These are phyloP conservation scores for Aureobasidium sp. DNA, from an alignment of 2,329 filamentous ascomycete species.

Conservation along the genomic window DNA sequence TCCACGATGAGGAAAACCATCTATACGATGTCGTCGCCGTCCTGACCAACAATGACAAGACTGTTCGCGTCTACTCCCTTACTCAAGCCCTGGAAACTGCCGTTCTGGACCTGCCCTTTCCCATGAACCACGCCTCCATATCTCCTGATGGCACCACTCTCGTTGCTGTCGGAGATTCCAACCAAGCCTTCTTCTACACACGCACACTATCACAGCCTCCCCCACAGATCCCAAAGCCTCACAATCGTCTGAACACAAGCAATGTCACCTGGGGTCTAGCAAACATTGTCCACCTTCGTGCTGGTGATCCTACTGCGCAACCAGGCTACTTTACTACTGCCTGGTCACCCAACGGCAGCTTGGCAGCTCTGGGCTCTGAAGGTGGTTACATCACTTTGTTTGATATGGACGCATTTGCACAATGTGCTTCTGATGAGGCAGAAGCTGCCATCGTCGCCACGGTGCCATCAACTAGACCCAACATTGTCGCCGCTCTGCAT, in stretches of 20 bases:
- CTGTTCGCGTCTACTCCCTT: slow-evolving; percentile 75
- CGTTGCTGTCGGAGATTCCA: slow-evolving; percentile 79
- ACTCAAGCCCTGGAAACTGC: slow-evolving; percentile 59
- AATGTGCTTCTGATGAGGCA: slow-evolving; percentile 20
- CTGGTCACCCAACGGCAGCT: slow-evolving; percentile 63
- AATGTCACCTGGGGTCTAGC: slow-evolving; percentile 33
- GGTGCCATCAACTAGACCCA: slow-evolving; percentile 69
- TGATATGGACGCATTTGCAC: slow-evolving; percentile 43
- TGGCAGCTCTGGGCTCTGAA: slow-evolving; percentile 70
- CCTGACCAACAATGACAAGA: slow-evolving; percentile 85
- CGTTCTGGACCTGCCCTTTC: slow-evolving; percentile 66
- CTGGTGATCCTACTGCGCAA: slow-evolving; percentile 28
- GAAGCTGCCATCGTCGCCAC: slow-evolving; percentile 59
- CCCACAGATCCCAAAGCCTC: slow-evolving; percentile 29
- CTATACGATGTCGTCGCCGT: slow-evolving; percentile 56
- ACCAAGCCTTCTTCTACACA: slow-evolving; percentile 75
- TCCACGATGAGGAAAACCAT: slow-evolving; percentile 42
- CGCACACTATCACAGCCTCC: slow-evolving; percentile 31
- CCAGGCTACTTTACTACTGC: slow-evolving; percentile 66
- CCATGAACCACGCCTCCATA: slow-evolving; percentile 89
- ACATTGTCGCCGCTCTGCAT: slow-evolving; percentile 24
- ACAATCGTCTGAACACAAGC: slow-evolving; percentile 26
- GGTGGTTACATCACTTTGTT: slow-evolving; percentile 73
- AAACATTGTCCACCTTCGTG: slow-evolving; percentile 33
- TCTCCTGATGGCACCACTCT: slow-evolving; percentile 79